Base-by-base conservation (phyloP, 108 stramenopile species). In the Skeletonema grethae region DNA sequence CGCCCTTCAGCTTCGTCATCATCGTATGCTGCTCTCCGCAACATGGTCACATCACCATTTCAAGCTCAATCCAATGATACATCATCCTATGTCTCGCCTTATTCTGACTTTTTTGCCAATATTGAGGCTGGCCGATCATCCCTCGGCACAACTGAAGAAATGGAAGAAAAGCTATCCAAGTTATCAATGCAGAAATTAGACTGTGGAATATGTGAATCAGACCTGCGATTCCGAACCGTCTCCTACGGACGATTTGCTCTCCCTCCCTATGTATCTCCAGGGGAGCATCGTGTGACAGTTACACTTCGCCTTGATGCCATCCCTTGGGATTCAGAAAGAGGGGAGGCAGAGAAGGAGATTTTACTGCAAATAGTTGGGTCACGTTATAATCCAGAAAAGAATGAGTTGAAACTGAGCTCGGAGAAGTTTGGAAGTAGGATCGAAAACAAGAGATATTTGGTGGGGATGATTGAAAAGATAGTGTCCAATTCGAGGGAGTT, bases 351-450 rank as follows among this genome's bases (percentile, higher is more conserved):
- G 74, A 76, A 69, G 56, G 63, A 83, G 5, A 84, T 92, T 10
- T 72, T 95, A 32, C 74, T 82, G 45, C 79, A 92, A 69, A 83
- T 95, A 69, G 91, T 95, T 0, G 94, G 91, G 3, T n/a, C 41
- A 43, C 41, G 41, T 43, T 82, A 85, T 45, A 80, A 88, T 63
- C 71, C 80, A 9, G 86, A 90, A 20, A 85, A 70, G 60, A 77
- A 84, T 29, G 69, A 84, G 31, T 55, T 95, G 59, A 73, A 85
- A 60, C 45, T 95, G 48, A 82, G 84, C 36, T 84, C 88, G 18
- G 71, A 88, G 24, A 90, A 91, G 69, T 95, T 95, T 78, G 91
- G 86, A 6, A 90, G 89, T 67, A 79, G 94, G 15, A 95, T 95
- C 67, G 94, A 95, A 69, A 95, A 95, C 68, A 92, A 92, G 83